A percentile compares a stretch with the other conserved stretches of the same genome.
Evolutionary conservation across 202 grass and related monocot genomes (phyloP).

Genomic region (Schoenoplectus triqueter): DNA sequence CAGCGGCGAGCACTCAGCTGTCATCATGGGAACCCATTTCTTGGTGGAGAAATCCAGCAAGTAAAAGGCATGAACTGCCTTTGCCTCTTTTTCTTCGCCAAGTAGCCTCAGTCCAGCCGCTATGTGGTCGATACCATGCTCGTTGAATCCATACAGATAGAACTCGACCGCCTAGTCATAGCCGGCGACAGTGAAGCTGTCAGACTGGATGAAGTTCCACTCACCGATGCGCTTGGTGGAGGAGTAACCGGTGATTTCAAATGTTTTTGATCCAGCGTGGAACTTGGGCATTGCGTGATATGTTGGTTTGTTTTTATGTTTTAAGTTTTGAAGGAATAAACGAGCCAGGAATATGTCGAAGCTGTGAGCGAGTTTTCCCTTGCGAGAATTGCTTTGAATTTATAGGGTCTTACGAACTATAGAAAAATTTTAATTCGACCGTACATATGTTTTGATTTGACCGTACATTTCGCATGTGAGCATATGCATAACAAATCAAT

Average conservation of each 20-base stretch:
- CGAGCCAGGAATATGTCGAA: too few relatives aligned
- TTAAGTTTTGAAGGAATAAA: too few relatives aligned
- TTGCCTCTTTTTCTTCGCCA: background rate
- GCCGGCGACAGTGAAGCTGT: background rate
- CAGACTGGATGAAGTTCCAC: background rate
- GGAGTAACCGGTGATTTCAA: background rate
- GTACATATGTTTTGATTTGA: too few relatives aligned
- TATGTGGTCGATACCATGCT: background rate
- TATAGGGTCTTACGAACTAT: too few relatives aligned
- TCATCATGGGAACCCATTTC: background rate
- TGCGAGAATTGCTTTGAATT: too few relatives aligned
- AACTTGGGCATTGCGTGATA: background rate
- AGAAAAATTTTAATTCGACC: too few relatives aligned
- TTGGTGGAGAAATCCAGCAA: background rate
- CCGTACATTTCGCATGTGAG: too few relatives aligned
- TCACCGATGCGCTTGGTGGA: background rate
- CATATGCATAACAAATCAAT: too few relatives aligned
- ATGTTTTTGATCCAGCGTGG: background rate
- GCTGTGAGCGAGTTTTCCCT: too few relatives aligned
- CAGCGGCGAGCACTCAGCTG: background rate
- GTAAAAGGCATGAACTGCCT: background rate
- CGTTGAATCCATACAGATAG: background rate
- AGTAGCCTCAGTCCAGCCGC: background rate
- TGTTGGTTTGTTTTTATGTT: too few relatives aligned
- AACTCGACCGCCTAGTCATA: background rate